Evolutionary conservation across 495 filamentous ascomycete species (phyloP).

Genomic region (Elaphomyces granulatus): DNA sequence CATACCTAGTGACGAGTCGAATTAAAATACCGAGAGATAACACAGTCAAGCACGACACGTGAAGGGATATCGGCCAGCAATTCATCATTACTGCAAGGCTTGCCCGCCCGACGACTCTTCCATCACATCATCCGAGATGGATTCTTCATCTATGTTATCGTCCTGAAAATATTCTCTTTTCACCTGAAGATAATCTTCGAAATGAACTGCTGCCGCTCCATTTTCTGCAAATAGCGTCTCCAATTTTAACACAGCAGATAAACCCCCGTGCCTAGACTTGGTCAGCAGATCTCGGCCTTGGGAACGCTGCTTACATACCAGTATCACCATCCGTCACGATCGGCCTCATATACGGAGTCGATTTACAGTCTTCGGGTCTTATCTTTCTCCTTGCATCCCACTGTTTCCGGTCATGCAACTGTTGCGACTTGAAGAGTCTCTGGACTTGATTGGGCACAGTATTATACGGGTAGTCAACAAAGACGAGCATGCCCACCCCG

Average conservation of each 20-base stretch:
- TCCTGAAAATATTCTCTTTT: too few species aligned
- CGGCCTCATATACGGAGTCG: constrained; percentile 73
- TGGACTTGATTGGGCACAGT: constrained; percentile 98
- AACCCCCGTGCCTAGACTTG: constrained; percentile 74
- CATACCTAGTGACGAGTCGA: constrained; percentile 29
- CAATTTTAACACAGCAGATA: constrained; percentile 87
- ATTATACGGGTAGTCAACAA: constrained; percentile 96
- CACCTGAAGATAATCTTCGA: constrained; percentile 97
- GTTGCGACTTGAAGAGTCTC: constrained; percentile 87
- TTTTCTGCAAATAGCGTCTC: constrained; percentile 98
- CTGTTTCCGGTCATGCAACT: constrained; percentile 90
- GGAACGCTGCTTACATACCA: constrained; percentile 38
- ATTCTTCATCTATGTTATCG: too few species aligned
- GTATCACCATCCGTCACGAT: constrained; percentile 98
- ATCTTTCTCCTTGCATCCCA: constrained; percentile 73
- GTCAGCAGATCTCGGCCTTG: constrained; percentile 9
- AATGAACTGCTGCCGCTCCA: constrained; percentile 89
- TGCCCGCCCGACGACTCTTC: too few species aligned
- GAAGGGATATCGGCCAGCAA: constrained; percentile 27
- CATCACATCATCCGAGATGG: too few species aligned
- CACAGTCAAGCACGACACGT: constrained; percentile 25
- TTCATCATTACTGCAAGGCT: too few species aligned
- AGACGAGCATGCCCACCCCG: constrained; percentile 93
- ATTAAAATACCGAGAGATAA: constrained; percentile 32
- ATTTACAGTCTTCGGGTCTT: constrained; percentile 51